phyloP scores from a whole-genome alignment of 352 stramenopile species.

The Phytophthora idaei region DNA sequence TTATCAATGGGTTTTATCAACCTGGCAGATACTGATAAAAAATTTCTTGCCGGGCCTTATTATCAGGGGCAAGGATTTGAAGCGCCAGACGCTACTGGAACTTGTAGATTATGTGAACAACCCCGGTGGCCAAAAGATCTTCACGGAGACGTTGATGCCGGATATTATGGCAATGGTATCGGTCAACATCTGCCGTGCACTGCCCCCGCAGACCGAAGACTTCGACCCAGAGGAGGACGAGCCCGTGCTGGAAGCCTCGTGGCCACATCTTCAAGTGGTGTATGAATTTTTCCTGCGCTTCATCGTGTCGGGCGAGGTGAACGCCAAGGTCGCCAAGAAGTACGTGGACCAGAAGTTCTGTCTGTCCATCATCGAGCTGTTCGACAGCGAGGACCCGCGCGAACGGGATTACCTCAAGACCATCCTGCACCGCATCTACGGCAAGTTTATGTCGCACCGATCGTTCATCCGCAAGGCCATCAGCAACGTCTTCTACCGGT shows the following conservation, averaged over 20 bases:
- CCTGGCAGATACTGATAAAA: not conserved
- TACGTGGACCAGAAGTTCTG: conserved; percentile 98
- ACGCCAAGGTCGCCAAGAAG: conserved; percentile 97
- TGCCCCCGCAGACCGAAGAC: conserved; percentile 95
- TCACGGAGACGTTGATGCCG: conserved; percentile 97
- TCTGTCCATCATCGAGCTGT: conserved; percentile 94
- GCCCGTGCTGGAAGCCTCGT: conserved; percentile 96
- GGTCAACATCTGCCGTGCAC: conserved; percentile 95
- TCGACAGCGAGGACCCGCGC: conserved; percentile 95
- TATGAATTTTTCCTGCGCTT: conserved; percentile 99
- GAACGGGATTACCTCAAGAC: conserved; percentile 99
- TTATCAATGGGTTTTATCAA: conserved; percentile 21
- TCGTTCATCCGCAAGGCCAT: conserved; percentile 98
- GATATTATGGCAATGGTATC: conserved; percentile 94
- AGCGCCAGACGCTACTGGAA: conserved; percentile 98
- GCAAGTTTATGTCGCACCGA: conserved; percentile 99
- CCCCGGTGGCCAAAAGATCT: conserved; percentile 95
- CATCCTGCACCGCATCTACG: conserved; percentile 99
- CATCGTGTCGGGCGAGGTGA: conserved; percentile 97
- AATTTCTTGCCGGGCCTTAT: not conserved
- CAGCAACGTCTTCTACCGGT: conserved; percentile 98
- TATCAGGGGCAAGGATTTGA: conserved; percentile 93
- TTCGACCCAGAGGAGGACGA: conserved; percentile 99
- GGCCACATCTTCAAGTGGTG: conserved; percentile 97
- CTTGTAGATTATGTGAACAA: conserved; percentile 99